phyloP scores from a whole-genome alignment of 2,329 filamentous ascomycete species.

The Claviceps spartinae region DNA sequence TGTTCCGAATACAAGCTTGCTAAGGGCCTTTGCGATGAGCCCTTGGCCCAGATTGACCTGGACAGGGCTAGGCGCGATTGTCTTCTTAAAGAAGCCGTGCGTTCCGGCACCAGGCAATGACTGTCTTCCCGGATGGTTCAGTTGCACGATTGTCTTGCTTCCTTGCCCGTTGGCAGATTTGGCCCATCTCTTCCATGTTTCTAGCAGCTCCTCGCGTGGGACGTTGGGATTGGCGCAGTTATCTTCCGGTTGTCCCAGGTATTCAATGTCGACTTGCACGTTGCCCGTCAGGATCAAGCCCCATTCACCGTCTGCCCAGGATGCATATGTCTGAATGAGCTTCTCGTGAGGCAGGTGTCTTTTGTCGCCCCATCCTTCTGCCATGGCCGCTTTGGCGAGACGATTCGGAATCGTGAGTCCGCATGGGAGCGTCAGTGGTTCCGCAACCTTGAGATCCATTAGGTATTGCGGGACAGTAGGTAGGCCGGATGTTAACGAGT shows the following conservation, averaged over 20 bases:
- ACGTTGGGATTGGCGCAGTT: slow-evolving; percentile 18
- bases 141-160: slow-evolving; percentile 28
- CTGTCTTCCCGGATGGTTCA: slow-evolving; percentile 35
- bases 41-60: slow-evolving; percentile 27
- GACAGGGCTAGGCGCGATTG: slow-evolving; percentile 29
- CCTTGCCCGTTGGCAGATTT: slow-evolving; percentile 16
- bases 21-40: slow-evolving; percentile 18
- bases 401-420: slow-evolving; percentile 43
- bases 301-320: slow-evolving; percentile 42
- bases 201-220: slow-evolving; percentile 15
- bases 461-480: neutral
- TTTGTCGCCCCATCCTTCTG: slow-evolving; percentile 27
- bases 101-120: slow-evolving; percentile 25
- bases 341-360: slow-evolving; percentile 29
- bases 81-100: slow-evolving; percentile 22
- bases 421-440: slow-evolving; percentile 37
- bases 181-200: slow-evolving; percentile 26
- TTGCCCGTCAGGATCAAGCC: slow-evolving; percentile 39
- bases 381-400: slow-evolving; percentile 37
- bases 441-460: slow-evolving; percentile 4
- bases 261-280: slow-evolving; percentile 26
- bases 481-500: neutral
- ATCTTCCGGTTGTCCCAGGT: slow-evolving; percentile 24
- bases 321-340: slow-evolving; percentile 31
- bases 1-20: slow-evolving; percentile 31